Evolutionary conservation across 495 filamentous ascomycete species (phyloP).

Genomic region (Neurospora terricola): DNA sequence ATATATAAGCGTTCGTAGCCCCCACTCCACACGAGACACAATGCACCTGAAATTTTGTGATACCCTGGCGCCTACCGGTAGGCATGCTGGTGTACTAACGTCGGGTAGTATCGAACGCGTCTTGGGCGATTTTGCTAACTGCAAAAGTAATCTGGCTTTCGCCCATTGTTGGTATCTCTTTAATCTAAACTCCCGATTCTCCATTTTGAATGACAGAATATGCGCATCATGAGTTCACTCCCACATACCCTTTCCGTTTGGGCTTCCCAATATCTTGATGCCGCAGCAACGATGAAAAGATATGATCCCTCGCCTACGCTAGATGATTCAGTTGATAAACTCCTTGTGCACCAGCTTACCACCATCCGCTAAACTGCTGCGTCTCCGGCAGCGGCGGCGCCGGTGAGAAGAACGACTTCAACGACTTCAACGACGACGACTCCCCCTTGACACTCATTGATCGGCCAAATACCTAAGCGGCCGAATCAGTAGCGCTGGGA

Average conservation of each 20-base stretch:
- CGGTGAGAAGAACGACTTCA: background rate
- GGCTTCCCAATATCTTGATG: background rate
- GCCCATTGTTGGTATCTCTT: background rate
- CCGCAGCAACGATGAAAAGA: background rate
- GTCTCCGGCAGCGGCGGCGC: background rate
- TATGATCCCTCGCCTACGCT: background rate
- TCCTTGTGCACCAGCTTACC: background rate
- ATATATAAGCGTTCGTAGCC: background rate
- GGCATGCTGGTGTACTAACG: background rate
- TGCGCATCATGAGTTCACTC: background rate
- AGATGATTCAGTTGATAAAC: background rate
- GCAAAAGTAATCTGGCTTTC: background rate
- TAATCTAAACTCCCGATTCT: background rate
- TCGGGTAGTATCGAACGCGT: background rate
- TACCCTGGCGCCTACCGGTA: background rate
- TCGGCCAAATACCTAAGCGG: background rate
- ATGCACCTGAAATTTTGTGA: background rate
- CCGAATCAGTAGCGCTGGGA: slow-evolving; percentile 21
- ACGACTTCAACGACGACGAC: background rate
- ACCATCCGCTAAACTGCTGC: background rate
- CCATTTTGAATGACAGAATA: background rate
- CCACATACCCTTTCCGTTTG: background rate
- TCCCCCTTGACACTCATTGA: background rate
- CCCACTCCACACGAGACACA: background rate
- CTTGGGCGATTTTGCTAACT: background rate